Evolutionary conservation across 306 rosid species (phyloP).

Genomic region (Betula pendula): DNA sequence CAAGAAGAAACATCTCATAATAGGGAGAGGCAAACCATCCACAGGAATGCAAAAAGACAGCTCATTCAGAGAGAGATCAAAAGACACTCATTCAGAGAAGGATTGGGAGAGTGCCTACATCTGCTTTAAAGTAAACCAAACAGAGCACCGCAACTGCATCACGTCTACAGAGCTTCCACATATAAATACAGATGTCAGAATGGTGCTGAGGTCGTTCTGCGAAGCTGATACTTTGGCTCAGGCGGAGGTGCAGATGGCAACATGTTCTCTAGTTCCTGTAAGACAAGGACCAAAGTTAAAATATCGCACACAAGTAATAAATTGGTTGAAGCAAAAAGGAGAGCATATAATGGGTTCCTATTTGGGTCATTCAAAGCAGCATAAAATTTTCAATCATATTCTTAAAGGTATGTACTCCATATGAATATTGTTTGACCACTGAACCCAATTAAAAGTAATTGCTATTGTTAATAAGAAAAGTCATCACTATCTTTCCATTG

Average conservation of each 20-base stretch:
- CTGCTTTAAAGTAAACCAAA: constrained; percentile 24
- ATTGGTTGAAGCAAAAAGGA: neutral
- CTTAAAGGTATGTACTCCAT: neutral
- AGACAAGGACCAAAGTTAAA: constrained; percentile 10
- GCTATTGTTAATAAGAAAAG: neutral
- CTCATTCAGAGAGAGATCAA: constrained; percentile 11
- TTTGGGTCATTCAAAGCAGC: neutral
- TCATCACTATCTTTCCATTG: neutral
- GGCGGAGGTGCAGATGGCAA: constrained; percentile 65
- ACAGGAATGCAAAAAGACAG: constrained; percentile 34
- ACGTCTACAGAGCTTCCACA: constrained; percentile 39
- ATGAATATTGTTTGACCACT: neutral
- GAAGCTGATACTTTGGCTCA: constrained; percentile 91
- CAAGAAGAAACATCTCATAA: constrained; percentile 18
- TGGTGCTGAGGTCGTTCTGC: constrained; percentile 77
- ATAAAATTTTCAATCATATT: neutral
- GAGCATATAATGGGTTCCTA: too few relatives aligned
- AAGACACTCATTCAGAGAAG: neutral
- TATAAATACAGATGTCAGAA: constrained; percentile 51
- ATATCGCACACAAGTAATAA: neutral
- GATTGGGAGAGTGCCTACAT: neutral
- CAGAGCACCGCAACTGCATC: constrained; percentile 21
- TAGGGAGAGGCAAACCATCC: constrained; percentile 26
- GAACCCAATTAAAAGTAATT: neutral
- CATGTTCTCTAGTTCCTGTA: constrained; percentile 83